A percentile compares a stretch with the other conserved stretches of the same genome.
Evolutionary conservation across 257 asterid species (phyloP).

Genomic region (Solanum neorickii): DNA sequence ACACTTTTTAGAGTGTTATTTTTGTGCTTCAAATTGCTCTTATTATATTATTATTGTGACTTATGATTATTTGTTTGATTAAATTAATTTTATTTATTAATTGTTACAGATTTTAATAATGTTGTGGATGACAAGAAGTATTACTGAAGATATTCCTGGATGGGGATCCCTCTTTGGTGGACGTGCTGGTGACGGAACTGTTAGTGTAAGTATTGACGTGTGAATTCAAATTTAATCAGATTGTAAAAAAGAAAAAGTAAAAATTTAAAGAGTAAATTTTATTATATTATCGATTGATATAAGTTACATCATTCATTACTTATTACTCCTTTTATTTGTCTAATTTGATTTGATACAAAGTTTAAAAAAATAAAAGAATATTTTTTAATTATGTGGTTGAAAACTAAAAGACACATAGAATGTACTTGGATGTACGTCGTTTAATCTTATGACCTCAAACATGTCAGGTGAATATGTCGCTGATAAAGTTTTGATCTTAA

Average conservation of each 20-base stretch:
- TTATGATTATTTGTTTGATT: neutral
- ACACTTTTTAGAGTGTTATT: no score
- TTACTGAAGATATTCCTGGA: constrained; percentile 86
- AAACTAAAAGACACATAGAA: no score
- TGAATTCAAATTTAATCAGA: neutral
- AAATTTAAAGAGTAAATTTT: neutral
- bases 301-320: no score
- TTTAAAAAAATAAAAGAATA: no score
- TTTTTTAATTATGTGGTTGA: no score
- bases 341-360: no score
- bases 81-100: neutral
- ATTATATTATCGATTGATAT: no score
- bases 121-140: constrained; percentile 89
- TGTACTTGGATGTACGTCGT: neutral
- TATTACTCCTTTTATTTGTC: no score
- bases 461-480: neutral
- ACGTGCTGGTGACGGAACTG: constrained; percentile 93
- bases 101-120: constrained; percentile 37
- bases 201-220: constrained; percentile 35
- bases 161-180: constrained; percentile 77
- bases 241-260: fast-evolving
- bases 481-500: neutral
- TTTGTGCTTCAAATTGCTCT: neutral
- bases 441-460: no score
- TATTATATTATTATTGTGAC: neutral